Evolutionary conservation across 768 basidiomycete species (phyloP).

Genomic region (Rhizopogon rudus): DNA sequence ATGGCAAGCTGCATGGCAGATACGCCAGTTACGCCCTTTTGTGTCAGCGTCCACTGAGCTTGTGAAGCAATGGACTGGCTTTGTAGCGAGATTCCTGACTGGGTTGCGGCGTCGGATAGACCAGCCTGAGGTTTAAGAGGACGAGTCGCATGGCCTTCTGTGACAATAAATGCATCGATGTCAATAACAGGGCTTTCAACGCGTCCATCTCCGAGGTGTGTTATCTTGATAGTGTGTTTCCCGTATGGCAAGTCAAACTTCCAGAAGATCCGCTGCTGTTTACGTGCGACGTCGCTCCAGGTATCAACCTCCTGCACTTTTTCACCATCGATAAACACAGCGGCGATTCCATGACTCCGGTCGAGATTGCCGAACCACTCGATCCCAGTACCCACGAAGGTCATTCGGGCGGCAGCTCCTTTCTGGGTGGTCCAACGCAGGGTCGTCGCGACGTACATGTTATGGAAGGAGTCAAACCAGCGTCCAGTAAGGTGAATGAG

Average conservation of each 20-base stretch:
- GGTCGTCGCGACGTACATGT: constrained; percentile 44
- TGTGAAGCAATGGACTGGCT: neutral
- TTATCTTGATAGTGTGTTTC: constrained; percentile 59
- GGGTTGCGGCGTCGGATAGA: neutral
- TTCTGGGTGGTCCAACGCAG: constrained; percentile 44
- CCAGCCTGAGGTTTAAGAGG: neutral
- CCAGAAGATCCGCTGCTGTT: constrained; percentile 66
- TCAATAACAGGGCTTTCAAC: constrained; percentile 39
- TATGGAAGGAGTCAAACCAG: constrained; percentile 55
- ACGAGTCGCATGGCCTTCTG: constrained; percentile 28
- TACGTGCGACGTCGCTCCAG: constrained; percentile 30
- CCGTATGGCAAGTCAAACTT: constrained; percentile 44
- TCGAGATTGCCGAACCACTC: constrained; percentile 73
- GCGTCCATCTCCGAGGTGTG: constrained; percentile 44
- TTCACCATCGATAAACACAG: constrained; percentile 56
- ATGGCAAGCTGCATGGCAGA: constrained; percentile 74
- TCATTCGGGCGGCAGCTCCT: constrained; percentile 48
- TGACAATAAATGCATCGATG: constrained; percentile 67
- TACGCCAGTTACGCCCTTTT: constrained; percentile 70
- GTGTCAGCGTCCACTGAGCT: constrained; percentile 49
- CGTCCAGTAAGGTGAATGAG: constrained; percentile 56
- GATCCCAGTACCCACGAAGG: constrained; percentile 69
- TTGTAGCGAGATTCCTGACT: neutral
- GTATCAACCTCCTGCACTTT: constrained; percentile 41
- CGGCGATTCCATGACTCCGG: constrained; percentile 46